Evolutionary conservation across 2,329 filamentous ascomycete species (phyloP), one percentile per base, ranked within the genome.

Genomic region (Beauveria medogensis): DNA sequence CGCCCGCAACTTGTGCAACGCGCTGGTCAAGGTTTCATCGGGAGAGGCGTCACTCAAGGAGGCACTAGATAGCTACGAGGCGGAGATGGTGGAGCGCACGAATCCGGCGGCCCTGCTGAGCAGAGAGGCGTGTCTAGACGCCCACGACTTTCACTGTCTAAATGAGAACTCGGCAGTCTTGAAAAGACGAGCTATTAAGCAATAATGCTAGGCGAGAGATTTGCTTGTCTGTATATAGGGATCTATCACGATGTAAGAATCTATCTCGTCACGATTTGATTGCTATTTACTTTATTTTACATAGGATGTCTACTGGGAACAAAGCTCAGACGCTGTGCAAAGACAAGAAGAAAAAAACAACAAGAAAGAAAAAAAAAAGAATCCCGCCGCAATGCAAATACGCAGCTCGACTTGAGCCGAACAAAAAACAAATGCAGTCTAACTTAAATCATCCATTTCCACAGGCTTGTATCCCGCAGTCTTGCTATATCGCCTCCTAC

Each of bases 101-200:
- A 67, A 64, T 9, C 65, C 65, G 10, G 71, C 71, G 2, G 70
- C 71, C 30, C 57, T 70, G 54, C 62, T 71, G 37, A 73, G 71
- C 52, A 60, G 70, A 8, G 68, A 72, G 62, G 71, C 71, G 3
- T 72, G 70, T 59, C 60, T 73, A 5, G 71, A 71, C 51, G 70
- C 71, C 2, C 70, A 73, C 54, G 66, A 72, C 58, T 71, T 65
- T 47, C 47, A 68, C 30, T 64, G 67, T 5, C 62, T 73, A 48
- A 70, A 71, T 55, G 69, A 70, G 60, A 66, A 72, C n/a, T 71
- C 70, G 12, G 69, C 71, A 1, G 67, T 71, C 14, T 34, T 73
- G 43, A 58, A 41, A 28, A 46, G 55, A 22, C 43, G 55, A 24
- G 55, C 55, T 7, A 50, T 58, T 8, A 58, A 58, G 30, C 20